Evolutionary conservation across 1,284 basidiomycete genomes (phyloP), one percentile per base, ranked within the genome.

Genomic region (Puccinia triticina): DNA sequence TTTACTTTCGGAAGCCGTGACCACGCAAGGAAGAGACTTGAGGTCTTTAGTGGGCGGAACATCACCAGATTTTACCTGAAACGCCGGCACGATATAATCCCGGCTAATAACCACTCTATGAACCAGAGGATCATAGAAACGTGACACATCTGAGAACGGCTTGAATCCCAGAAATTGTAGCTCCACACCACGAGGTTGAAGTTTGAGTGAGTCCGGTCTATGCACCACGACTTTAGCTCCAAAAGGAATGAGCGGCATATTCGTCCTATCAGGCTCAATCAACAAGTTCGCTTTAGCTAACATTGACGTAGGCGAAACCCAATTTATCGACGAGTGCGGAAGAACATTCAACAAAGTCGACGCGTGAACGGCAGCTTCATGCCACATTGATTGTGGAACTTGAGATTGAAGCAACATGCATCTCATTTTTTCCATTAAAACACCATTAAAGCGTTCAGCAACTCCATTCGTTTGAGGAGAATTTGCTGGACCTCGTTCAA

Each of bases 401-500:
- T n/a, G n/a, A n/a, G n/a, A n/a, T n/a, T n/a, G n/a, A n/a, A n/a
- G n/a, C n/a, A n/a, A n/a, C n/a, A n/a, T n/a, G n/a, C n/a, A n/a
- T n/a, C n/a, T n/a, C n/a, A n/a, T n/a, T n/a, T n/a, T n/a, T 8
- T 48, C 50, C 1, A 74, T 16, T 2, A 74, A 32, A 5, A 40
- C 26, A 2, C 53, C 34, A 59, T 74, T 74, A 16, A 74, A 74
- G 3, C 34, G 29, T 26, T 74, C 37, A 16, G 53, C 48, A 2
- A 74, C 23, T 40, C 72, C 72, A 40, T 74, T 74, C 37, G 72
- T 57, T 59, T 74, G 72, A 40, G 72, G 72, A 74, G 23, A 32
- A 40, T 74, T 34, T 2, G 72, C 72, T 21, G 72, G 72, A n/a
- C 48, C 72, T 2, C 26, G 48, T 16, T 74, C 72, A 37, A 74